phyloP scores from a whole-genome alignment of 2,329 filamentous ascomycete genomes.

The Westerdykella sp. region DNA sequence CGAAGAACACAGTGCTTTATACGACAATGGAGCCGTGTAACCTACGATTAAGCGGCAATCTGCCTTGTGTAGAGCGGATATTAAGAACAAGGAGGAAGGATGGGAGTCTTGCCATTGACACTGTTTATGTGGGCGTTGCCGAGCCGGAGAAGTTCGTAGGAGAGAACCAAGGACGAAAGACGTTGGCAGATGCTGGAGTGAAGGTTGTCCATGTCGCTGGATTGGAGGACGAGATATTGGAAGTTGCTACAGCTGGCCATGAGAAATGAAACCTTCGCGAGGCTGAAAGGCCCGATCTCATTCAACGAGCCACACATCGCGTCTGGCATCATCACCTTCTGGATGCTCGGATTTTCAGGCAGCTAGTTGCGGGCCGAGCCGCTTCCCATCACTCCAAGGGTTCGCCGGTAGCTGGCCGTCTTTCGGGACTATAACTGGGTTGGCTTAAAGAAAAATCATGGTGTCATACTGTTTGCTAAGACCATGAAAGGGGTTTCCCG shows the following conservation, averaged over 20 bases:
- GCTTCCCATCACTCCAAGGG: too few species aligned
- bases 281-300: slow-evolving; percentile 2
- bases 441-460: too few species aligned
- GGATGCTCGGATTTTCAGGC: too few species aligned
- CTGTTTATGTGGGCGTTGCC: slow-evolving; percentile 78
- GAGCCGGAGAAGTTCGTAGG: slow-evolving; percentile 89
- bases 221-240: slow-evolving; percentile 72
- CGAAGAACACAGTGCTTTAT: slow-evolving; percentile 61
- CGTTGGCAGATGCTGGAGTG: slow-evolving; percentile 66
- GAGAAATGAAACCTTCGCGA: slow-evolving; percentile 15
- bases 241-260: slow-evolving; percentile 80
- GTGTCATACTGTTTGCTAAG: too few species aligned
- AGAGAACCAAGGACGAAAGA: slow-evolving; percentile 66
- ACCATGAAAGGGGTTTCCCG: too few species aligned
- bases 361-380: too few species aligned
- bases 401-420: too few species aligned
- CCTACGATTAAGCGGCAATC: slow-evolving; percentile 65
- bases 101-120: slow-evolving; percentile 57
- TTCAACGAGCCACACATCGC: slow-evolving; percentile 52
- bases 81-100: slow-evolving; percentile 42
- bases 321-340: slow-evolving; percentile 24
- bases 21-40: slow-evolving; percentile 90
- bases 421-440: too few species aligned
- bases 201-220: slow-evolving; percentile 66
- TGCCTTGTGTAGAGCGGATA: slow-evolving; percentile 74